phyloP scores from a whole-genome alignment of 2,329 filamentous ascomycete genomes.

The Penicillium sp. region DNA sequence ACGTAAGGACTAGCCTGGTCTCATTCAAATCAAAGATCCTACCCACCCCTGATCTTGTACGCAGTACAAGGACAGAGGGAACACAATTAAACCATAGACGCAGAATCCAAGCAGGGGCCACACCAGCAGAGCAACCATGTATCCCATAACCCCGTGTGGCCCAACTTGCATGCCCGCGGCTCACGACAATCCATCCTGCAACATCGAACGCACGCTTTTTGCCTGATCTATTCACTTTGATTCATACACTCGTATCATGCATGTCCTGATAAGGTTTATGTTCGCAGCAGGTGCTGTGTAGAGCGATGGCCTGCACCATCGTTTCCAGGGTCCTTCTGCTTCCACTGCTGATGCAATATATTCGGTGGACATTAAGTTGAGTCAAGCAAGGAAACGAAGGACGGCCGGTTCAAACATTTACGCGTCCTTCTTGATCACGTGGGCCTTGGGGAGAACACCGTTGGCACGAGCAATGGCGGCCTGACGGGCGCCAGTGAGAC shows the following conservation, averaged over 20 bases:
- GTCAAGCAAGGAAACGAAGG: constrained; percentile 1
- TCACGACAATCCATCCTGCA: no score
- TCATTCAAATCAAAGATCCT: no score
- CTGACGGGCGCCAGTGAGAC: constrained; percentile 63
- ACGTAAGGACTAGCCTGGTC: no score
- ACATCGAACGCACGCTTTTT: no score
- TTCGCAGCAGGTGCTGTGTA: constrained; percentile 1
- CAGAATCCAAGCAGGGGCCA: no score
- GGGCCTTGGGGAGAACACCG: constrained; percentile 37
- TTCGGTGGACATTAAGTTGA: neutral
- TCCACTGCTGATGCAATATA: neutral
- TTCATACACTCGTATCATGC: constrained; percentile 9
- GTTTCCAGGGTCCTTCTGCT: neutral
- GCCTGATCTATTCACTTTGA: constrained; percentile 10
- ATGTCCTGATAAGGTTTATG: neutral
- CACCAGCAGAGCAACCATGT: no score
- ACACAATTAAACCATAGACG: no score
- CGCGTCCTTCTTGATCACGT: constrained; percentile 33
- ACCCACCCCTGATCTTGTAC: no score
- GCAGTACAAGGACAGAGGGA: no score
- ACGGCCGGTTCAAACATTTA: constrained; percentile 12
- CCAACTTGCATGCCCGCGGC: no score
- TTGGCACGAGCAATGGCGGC: constrained; percentile 39
- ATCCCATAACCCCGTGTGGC: no score
- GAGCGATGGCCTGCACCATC: constrained; percentile 1